Evolutionary conservation across 139 green algal genomes (phyloP).

Genomic region (Tetradesmus obliquus): DNA sequence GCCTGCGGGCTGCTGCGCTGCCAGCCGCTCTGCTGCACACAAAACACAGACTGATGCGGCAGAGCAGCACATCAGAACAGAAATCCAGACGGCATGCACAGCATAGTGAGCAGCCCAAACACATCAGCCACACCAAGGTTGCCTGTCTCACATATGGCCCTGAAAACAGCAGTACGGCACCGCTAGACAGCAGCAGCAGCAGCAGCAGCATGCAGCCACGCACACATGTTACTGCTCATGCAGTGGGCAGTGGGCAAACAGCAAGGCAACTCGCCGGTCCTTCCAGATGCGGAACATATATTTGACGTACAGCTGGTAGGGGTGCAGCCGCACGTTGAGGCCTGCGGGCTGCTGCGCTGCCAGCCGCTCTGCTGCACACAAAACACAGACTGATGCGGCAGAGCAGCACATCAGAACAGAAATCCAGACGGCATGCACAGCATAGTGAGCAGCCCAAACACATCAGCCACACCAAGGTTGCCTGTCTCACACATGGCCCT

Average conservation of each 20-base stretch:
- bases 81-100: neutral
- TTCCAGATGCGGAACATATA: neutral
- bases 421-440: neutral
- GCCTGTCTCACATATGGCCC: no score
- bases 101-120: no score
- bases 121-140: no score
- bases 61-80: neutral
- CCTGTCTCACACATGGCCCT: no score
- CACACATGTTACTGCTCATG: no score
- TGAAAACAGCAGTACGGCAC: no score
- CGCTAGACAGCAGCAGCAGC: no score
- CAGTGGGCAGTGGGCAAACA: no score
- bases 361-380: constrained; percentile 47
- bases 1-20: constrained; percentile 60
- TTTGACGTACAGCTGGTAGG: constrained; percentile 73
- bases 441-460: no score
- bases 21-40: constrained; percentile 48
- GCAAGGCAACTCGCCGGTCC: no score
- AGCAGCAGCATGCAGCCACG: no score
- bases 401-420: neutral
- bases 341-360: constrained; percentile 62
- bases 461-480: neutral
- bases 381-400: neutral
- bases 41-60: neutral
- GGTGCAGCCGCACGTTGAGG: constrained; percentile 62